Percentiles rank a stretch among this genome's conserved stretches.
Conservation (phyloP, 768 basidiomycete species). For the Strobilomyces confusus region DNA sequence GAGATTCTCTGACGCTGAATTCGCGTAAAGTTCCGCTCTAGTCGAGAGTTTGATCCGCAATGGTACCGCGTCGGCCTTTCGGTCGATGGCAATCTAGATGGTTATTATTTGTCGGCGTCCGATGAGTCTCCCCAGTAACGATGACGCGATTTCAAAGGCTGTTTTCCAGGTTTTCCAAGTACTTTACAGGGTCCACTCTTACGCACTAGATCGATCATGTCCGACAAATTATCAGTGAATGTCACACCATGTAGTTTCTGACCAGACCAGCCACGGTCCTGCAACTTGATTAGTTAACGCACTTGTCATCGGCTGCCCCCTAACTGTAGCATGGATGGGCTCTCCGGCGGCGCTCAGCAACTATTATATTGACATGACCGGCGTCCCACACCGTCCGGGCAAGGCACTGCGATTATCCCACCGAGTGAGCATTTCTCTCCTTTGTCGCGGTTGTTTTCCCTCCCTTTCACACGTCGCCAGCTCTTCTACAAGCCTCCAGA, state of each 20-base stretch:
- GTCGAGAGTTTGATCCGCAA: no score
- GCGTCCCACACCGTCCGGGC: conserved; percentile 21
- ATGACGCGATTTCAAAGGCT: background rate
- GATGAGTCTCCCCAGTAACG: no score
- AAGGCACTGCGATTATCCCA: background rate
- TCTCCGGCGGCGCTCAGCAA: background rate
- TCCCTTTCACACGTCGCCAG: background rate
- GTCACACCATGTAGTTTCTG: no score
- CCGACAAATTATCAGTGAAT: no score
- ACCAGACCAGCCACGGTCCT: no score
- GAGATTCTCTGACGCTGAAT: background rate
- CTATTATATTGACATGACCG: background rate
- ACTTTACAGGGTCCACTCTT: no score
- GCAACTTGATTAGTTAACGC: no score
- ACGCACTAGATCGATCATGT: no score
- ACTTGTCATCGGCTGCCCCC: background rate
- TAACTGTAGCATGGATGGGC: background rate
- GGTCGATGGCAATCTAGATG: background rate
- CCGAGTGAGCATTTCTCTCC: conserved; percentile 4
- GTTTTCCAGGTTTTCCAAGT: no score
- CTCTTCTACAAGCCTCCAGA: conserved; percentile 1
- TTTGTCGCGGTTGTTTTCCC: conserved; percentile 3
- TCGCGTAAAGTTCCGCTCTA: no score
- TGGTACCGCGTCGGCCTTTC: background rate
- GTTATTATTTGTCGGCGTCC: background rate